These are phyloP conservation scores for Proliferodiscus dingleyae DNA, from an alignment of 2,329 filamentous ascomycete genomes.

Conservation along the genomic window DNA sequence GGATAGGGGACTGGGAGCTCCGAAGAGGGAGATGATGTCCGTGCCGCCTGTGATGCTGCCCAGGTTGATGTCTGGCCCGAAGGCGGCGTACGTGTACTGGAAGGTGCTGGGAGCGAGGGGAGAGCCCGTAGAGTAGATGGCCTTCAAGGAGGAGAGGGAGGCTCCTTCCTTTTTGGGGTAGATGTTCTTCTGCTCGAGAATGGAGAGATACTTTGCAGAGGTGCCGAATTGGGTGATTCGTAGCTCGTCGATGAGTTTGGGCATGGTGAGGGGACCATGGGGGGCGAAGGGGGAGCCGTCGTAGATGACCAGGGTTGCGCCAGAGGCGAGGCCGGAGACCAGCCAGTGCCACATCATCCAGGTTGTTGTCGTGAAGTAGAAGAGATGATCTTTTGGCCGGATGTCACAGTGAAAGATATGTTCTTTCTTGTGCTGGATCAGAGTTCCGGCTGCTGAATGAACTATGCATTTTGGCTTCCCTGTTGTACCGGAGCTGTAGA, in stretches of 20 bases:
- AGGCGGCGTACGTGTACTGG: conserved; percentile 78
- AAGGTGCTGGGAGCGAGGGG: conserved; percentile 92
- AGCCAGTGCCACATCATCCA: conserved; percentile 99
- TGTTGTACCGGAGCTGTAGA: conserved; percentile 92
- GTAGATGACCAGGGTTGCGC: conserved; percentile 81
- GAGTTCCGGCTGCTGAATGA: conserved; percentile 81
- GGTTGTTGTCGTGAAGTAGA: conserved; percentile 92
- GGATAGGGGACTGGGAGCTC: conserved; percentile 71
- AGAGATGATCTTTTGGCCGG: conserved; percentile 64
- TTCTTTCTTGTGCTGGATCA: conserved; percentile 97
- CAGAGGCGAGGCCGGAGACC: conserved; percentile 76
- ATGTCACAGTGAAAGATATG: conserved; percentile 84
- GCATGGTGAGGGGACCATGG: conserved; percentile 74
- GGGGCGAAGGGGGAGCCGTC: conserved; percentile 87
- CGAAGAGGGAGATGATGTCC: conserved; percentile 94
- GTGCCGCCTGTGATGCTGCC: conserved; percentile 94
- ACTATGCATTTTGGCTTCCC: conserved; percentile 87
- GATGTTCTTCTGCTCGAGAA: conserved; percentile 75
- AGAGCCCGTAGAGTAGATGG: conserved; percentile 91
- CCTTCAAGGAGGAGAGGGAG: conserved; percentile 62
- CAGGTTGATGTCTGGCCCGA: conserved; percentile 76
- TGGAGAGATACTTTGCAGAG: conserved; percentile 85
- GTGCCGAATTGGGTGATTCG: conserved; percentile 91
- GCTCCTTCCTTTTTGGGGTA: conserved; percentile 50
- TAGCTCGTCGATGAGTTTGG: conserved; percentile 73